Base-by-base conservation (phyloP, 768 basidiomycete genomes). In the Tylopilus subfusipes region DNA sequence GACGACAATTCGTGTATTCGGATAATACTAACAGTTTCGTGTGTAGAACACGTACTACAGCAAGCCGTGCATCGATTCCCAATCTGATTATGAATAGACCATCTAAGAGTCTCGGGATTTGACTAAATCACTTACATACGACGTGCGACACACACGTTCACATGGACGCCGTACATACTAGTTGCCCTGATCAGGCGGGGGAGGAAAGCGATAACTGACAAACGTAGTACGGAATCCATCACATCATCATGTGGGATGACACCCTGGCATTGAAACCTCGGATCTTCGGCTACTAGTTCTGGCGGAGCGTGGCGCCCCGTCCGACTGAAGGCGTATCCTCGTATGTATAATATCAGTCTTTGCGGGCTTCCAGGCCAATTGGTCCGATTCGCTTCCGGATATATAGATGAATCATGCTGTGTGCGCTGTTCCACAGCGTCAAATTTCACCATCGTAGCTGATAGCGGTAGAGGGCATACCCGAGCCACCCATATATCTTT, bases 11-110 rank as follows among this genome's bases (percentile, higher is more conserved):
- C 39, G 39, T 22, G 21, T 44, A 47, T 12, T 54, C 29, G 50
- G 29, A 50, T 16, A n/a, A 47, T 31, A 27, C 33, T 38, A 29
- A 36, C 48, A 18, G 40, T 45, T 31, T 9, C 10, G 21, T 40
- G n/a, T n/a, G n/a, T 44, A 19, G 14, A 21, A 14, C 22, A 18
- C 49, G 29, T 22, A 39, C 45, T 52, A 66, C 64, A 64, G 60
- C 24, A 45, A 52, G 16, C 36, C 9, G 25, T 21, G 42, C 16
- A 16, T 18, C 38, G 7, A n/a, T n/a, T n/a, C 38, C 29, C 29
- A 34, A 24, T 51, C 40, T 36, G 38, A 51, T 60, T 53, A 53
- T 52, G 42, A 25, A 52, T 16, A 42, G 42, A 11, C 42, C 49
- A 22, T 46, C 7, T 3, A 4, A 27, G 7, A 27, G 25, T 27